phyloP scores from a whole-genome alignment of 352 stramenopile genomes.

The Phytophthora sojae region DNA sequence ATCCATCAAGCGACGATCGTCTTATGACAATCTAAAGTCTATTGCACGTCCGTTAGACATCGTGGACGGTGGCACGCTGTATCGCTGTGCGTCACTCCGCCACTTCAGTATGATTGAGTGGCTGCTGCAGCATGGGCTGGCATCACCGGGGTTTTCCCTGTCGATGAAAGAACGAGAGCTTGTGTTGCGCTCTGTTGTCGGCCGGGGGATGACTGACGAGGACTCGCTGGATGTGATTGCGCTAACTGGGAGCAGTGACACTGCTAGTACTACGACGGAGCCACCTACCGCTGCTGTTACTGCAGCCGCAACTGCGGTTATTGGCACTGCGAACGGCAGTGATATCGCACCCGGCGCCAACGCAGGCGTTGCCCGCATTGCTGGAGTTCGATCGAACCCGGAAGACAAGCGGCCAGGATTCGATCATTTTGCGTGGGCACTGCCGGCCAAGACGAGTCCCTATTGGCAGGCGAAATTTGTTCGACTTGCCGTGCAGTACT shows the following conservation, averaged over 20 bases:
- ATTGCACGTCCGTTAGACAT: conserved; percentile 23
- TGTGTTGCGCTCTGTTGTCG: conserved; percentile 34
- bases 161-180: conserved; percentile 37
- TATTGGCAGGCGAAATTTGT: conserved; percentile 40
- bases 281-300: conserved; percentile 19
- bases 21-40: conserved; percentile 25
- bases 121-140: conserved; percentile 31
- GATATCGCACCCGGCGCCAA: conserved; percentile 5
- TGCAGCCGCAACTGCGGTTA: conserved; percentile 2
- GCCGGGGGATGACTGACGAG: conserved; percentile 21
- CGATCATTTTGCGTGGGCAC: conserved; percentile 39
- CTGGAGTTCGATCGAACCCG: conserved; percentile 6
- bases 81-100: conserved; percentile 21
- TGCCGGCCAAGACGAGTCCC: conserved; percentile 38
- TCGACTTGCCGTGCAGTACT: conserved; percentile 32
- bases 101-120: conserved; percentile 44
- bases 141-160: conserved; percentile 26
- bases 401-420: conserved; percentile 25
- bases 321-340: conserved; percentile 16
- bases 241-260: conserved; percentile 6
- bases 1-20: conserved; percentile 29
- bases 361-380: conserved; percentile 4
- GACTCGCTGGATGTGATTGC: conserved; percentile 19
- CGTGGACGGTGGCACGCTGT: conserved; percentile 37
- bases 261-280: not conserved